These are phyloP conservation scores for Leishmania martiniquensis DNA, from an alignment of 208 protist species.

Conservation along the genomic window DNA sequence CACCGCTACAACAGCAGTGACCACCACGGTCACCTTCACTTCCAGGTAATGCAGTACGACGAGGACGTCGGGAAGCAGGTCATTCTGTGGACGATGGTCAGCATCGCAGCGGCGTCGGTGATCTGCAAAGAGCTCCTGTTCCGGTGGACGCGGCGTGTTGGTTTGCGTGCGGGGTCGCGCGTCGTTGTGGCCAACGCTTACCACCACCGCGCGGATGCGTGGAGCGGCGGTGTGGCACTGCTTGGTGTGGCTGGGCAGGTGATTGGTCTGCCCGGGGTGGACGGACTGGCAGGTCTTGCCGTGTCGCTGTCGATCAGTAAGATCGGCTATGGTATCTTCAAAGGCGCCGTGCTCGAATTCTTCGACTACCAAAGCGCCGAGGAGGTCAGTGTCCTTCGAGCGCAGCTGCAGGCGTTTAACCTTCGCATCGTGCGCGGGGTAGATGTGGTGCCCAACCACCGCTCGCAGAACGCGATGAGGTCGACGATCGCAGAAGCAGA, in stretches of 20 bases:
- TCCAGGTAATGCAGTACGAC: constrained; percentile 63
- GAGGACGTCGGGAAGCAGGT: constrained; percentile 49
- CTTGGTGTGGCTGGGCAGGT: constrained; percentile 76
- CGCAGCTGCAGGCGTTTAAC: constrained; percentile 63
- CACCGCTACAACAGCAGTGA: constrained; percentile 23
- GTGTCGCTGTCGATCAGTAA: constrained; percentile 83
- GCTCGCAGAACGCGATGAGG: neutral
- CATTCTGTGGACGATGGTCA: constrained; percentile 87
- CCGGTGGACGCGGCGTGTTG: constrained; percentile 79
- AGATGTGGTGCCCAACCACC: constrained; percentile 4
- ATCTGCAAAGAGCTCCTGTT: constrained; percentile 85
- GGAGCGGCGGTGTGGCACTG: constrained; percentile 83
- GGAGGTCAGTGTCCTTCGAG: constrained; percentile 66
- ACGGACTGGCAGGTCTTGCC: constrained; percentile 76
- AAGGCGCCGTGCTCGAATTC: constrained; percentile 75
- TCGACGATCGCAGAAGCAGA: neutral
- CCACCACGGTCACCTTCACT: constrained; percentile 81
- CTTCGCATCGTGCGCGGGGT: constrained; percentile 28
- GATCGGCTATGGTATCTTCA: constrained; percentile 75
- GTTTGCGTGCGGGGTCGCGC: constrained; percentile 69
- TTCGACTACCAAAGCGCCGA: constrained; percentile 84
- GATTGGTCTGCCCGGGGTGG: constrained; percentile 72
- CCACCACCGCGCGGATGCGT: constrained; percentile 90
- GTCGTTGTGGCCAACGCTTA: constrained; percentile 91
- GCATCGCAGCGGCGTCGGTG: constrained; percentile 63